Base-by-base conservation (phyloP, 495 filamentous ascomycete genomes). In the Margaritispora aquatica region DNA sequence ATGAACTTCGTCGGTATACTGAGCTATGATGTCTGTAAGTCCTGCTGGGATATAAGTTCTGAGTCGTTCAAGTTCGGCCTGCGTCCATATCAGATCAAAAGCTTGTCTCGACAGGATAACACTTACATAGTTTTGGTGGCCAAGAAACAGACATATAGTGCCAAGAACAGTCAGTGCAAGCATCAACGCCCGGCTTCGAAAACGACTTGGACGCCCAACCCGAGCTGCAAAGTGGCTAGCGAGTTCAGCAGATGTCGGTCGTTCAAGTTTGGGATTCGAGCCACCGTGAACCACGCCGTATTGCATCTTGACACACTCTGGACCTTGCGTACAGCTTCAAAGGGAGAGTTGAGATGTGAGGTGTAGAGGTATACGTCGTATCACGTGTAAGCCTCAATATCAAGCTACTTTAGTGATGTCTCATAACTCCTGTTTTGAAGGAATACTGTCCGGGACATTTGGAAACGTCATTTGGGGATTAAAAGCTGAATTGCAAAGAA, bases 141-240 rank as follows among this genome's bases (percentile, higher is more conserved):
- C 58, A 5, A 60, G 15, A 36, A 2, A 9, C 38, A 60, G 17
- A 29, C 31, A 27, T 1, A 60, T 19, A 17, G 26, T 49, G 13
- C 34, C 36, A 1, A 24, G 36, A 10, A 60, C 15, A 22, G 51
- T 22, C 11, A 57, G 19, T 2, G 53, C 21, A 31, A 19, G 27
- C 22, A 57, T 49, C 9, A 61, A 36, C 2, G 51, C 17, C 9
- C 31, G 8, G 13, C 48, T 47, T 13, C 54, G 54, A 34, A 53
- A 36, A 11, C 54, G 48, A 26, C 48, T 57, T 17, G 60, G 54
- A 0, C 60, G 54, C 10, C 54, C 26, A 19, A 62, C 17, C 10
- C 57, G 26, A n/a, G 22, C 31, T 3, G 57, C 7, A 2, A 62
- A 17, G 22, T 62, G 49, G 31, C 48, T 31, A 10, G 60, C 60